Percentiles rank a stretch among this genome's conserved stretches.
Evolutionary conservation across 2,329 filamentous ascomycete species (phyloP).

Genomic region (Pyrenochaeta sp.): DNA sequence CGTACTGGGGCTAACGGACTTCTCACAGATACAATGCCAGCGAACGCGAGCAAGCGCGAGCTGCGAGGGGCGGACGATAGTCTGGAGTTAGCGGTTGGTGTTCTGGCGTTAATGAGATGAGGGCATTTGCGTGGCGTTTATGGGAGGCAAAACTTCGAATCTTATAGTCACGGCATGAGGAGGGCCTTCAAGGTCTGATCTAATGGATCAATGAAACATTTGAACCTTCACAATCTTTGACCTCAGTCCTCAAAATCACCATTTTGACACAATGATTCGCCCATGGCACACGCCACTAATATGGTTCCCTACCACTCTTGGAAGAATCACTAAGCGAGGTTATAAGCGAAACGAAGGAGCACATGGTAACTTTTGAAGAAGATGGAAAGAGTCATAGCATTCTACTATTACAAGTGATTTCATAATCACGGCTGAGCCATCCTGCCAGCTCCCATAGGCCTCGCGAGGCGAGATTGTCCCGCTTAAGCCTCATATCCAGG

Average conservation of each 20-base stretch:
- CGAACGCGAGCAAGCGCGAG: conserved; percentile 44
- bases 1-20: conserved; percentile 29
- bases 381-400: conserved; percentile 11
- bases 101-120: neutral
- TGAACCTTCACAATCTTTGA: too few species aligned
- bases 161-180: neutral
- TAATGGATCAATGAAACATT: neutral
- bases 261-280: too few species aligned
- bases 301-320: too few species aligned
- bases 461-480: conserved; percentile 8
- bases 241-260: too few species aligned
- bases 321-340: too few species aligned
- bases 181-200: neutral
- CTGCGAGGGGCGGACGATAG: conserved; percentile 32
- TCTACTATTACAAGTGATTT: conserved; percentile 28
- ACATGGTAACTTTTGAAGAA: neutral
- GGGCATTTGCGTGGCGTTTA: conserved; percentile 30
- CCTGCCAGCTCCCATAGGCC: conserved; percentile 9
- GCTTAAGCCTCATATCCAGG: conserved; percentile 1
- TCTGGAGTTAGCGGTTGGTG: neutral
- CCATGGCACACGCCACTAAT: too few species aligned
- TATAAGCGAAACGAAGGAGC: neutral
- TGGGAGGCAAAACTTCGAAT: conserved; percentile 8
- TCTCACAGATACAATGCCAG: conserved; percentile 43
- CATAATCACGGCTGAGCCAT: conserved; percentile 5